These are phyloP conservation scores for Suillus americanus DNA, from an alignment of 768 basidiomycete genomes.

Conservation along the genomic window DNA sequence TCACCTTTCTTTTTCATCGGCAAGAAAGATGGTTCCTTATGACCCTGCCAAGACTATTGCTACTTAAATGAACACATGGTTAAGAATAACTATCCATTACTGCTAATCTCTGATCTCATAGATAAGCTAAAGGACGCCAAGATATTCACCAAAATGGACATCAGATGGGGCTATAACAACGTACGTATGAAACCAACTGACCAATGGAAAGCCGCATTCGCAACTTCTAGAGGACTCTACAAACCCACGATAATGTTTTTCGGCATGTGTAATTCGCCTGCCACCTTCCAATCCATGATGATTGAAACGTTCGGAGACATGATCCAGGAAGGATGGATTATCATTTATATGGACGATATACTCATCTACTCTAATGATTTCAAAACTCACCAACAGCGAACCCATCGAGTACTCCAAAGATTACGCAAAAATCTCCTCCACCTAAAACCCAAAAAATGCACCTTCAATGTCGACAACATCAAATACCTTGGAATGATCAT, in stretches of 20 bases:
- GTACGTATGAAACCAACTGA: neutral
- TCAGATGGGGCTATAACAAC: neutral
- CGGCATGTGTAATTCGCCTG: conserved; percentile 14
- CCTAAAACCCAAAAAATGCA: conserved; percentile 14
- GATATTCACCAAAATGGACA: conserved; percentile 20
- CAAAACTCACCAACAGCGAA: conserved; percentile 12
- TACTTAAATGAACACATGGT: conserved; percentile 8
- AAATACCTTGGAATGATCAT: neutral
- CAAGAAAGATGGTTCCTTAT: neutral
- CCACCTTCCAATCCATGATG: conserved; percentile 29
- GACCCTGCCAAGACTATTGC: neutral
- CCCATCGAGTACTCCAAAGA: conserved; percentile 23
- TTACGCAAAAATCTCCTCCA: conserved; percentile 34
- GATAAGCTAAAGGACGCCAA: conserved; percentile 10
- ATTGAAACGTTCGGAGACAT: conserved; percentile 16
- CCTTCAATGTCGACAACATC: neutral
- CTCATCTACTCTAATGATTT: conserved; percentile 18
- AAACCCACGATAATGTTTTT: conserved; percentile 1
- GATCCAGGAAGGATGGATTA: conserved; percentile 20
- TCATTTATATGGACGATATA: conserved; percentile 30
- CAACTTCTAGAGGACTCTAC: fast-evolving
- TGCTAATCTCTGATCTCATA: conserved; percentile 5
- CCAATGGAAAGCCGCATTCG: neutral
- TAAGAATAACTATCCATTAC: conserved; percentile 2
- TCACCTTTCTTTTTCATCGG: conserved; percentile 14